Evolutionary conservation across 164 flowering plant species (phyloP), one percentile per base, ranked within the genome.

Genomic region (Amborella trichopoda): DNA sequence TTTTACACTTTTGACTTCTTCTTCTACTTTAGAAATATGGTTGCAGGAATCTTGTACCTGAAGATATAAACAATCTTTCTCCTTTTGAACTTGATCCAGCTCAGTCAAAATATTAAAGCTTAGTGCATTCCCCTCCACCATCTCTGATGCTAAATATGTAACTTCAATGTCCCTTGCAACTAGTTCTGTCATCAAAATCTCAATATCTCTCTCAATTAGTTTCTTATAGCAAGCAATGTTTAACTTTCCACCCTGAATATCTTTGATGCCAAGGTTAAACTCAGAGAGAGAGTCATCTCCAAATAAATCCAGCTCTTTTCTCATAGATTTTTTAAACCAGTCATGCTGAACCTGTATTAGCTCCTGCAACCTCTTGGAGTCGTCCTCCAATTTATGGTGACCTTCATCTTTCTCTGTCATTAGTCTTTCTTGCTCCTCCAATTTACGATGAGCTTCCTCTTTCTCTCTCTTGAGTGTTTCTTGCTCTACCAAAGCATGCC

Each of bases 81-180:
- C n/a, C n/a, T n/a, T n/a, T n/a, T n/a, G n/a, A n/a, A n/a, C n/a
- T 14, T 37, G 14, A 10, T 37, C 41, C 41, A 37, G 41, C n/a
- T 37, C 41, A 37, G 6, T 8, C 6, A 18, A 37, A 5, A 37
- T 5, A 14, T 6, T 5, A 3, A 5, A 14, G 16, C 19, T 37
- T 6, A 21, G 47, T 11, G n/a, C 26, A 30, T 8, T 32, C 32
- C 33, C 40, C 53, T 55, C 40, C 28, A 64, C 55, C 33, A 84
- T 46, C 60, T 68, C 70, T 46, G 75, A 70, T 48, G 68, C 65
- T 56, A 81, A 49, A 46, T 80, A 40, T 37, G 75, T 50, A 26
- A 64, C 61, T 52, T 81, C 82, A 58, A 83, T 27, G 20, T 82
- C 88, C 68, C 74, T 87, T 22, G 73, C 56, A 36, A 49, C 56